Conservation (phyloP, 2,329 filamentous ascomycete species). For the Chrysosphaeria jannelii region DNA sequence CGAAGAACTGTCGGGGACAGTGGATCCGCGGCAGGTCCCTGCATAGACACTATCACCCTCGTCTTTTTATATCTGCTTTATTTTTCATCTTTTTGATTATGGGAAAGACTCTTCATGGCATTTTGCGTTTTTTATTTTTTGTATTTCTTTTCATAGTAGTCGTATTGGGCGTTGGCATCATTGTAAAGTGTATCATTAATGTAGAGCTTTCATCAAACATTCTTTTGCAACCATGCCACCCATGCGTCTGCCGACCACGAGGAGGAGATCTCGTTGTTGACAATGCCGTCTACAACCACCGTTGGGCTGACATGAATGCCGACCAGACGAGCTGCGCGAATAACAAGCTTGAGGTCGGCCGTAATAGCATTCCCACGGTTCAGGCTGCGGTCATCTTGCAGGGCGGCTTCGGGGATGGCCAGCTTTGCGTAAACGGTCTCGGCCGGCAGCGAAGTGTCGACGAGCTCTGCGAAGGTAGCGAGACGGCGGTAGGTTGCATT, state of each 20-base stretch:
- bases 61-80: background rate
- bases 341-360: slow-evolving; percentile 53
- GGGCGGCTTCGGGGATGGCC: slow-evolving; percentile 22
- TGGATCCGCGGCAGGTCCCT: too few species aligned
- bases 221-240: slow-evolving; percentile 49
- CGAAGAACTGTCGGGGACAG: slow-evolving; percentile 33
- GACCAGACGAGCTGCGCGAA: slow-evolving; percentile 50
- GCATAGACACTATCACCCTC: background rate
- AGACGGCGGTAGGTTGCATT: slow-evolving; percentile 63
- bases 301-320: slow-evolving; percentile 82
- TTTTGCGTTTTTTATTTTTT: background rate
- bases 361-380: slow-evolving; percentile 65
- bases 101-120: too few species aligned
- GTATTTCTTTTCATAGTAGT: background rate
- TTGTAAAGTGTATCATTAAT: too few species aligned
- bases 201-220: too few species aligned
- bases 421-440: slow-evolving; percentile 38
- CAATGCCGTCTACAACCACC: slow-evolving; percentile 61
- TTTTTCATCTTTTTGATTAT: background rate
- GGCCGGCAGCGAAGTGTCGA: slow-evolving; percentile 44
- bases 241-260: slow-evolving; percentile 56
- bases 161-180: too few species aligned
- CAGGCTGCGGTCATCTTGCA: slow-evolving; percentile 37
- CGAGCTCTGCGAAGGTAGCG: slow-evolving; percentile 31
- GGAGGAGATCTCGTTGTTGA: slow-evolving; percentile 50